A percentile compares a stretch with the other conserved stretches of the same genome.
Conservation (phyloP, 306 rosid species). For the Ceratonia siliqua region DNA sequence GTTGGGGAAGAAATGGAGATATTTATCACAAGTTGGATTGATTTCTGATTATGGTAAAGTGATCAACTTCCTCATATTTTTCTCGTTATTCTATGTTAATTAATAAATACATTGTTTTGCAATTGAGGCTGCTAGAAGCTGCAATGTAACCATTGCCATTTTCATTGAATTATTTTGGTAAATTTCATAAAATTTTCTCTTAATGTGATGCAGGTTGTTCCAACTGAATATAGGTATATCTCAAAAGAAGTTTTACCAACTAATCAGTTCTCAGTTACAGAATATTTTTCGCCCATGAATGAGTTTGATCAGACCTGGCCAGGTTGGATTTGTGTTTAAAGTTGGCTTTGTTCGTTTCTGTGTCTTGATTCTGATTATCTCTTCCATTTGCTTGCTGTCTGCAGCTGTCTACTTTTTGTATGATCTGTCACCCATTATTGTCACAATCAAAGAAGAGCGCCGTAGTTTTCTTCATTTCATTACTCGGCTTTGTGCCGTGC, state of each 20-base stretch:
- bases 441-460: slow-evolving; percentile 95
- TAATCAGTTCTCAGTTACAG: slow-evolving; percentile 96
- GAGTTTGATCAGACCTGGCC: slow-evolving; percentile 89
- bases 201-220: slow-evolving; percentile 76
- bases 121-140: not conserved
- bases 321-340: slow-evolving; percentile 55
- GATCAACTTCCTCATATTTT: not conserved
- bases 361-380: slow-evolving; percentile 27
- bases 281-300: slow-evolving; percentile 84
- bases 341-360: slow-evolving; percentile 15
- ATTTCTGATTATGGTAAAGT: not conserved
- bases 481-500: slow-evolving; percentile 93
- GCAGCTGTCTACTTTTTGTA: slow-evolving; percentile 98
- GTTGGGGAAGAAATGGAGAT: not conserved
- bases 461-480: slow-evolving; percentile 96
- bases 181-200: not conserved
- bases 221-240: slow-evolving; percentile 85
- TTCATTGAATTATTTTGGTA: not conserved
- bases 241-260: slow-evolving; percentile 91
- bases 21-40: not conserved
- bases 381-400: slow-evolving; percentile 33
- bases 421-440: slow-evolving; percentile 96
- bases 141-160: not conserved
- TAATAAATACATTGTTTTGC: not conserved
- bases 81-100: not conserved